Conservation (phyloP, 805 yeast species). For the Metschnikowia bowlesiae region DNA sequence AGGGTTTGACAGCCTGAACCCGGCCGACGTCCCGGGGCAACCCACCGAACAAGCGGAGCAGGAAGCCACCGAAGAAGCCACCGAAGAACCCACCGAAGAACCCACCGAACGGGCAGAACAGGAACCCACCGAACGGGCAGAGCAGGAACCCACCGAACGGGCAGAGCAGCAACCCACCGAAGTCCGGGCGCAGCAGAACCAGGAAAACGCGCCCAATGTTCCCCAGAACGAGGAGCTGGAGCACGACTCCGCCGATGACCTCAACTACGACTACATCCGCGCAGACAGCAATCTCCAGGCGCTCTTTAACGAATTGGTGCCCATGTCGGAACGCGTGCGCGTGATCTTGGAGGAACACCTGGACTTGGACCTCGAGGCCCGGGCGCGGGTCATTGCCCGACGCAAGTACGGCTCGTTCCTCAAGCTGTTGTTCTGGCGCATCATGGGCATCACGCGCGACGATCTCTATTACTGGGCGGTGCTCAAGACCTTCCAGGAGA, state of each 20-base stretch:
- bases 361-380: slow-evolving; percentile 40
- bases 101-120: no score
- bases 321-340: slow-evolving; percentile 39
- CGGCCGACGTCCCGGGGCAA: no score
- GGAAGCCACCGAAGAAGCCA: no score
- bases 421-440: slow-evolving; percentile 44
- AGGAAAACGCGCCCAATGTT: background rate
- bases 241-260: slow-evolving; percentile 4
- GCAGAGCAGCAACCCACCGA: background rate
- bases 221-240: background rate
- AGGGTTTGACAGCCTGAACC: no score
- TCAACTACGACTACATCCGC: slow-evolving; percentile 32
- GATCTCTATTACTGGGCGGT: slow-evolving; percentile 54
- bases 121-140: no score
- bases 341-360: slow-evolving; percentile 30
- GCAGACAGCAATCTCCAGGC: slow-evolving; percentile 34
- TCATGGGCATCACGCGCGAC: slow-evolving; percentile 49
- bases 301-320: slow-evolving; percentile 37
- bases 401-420: slow-evolving; percentile 27
- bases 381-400: slow-evolving; percentile 39
- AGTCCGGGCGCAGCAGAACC: background rate
- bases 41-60: no score
- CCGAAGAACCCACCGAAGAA: background rate
- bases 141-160: no score
- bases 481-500: slow-evolving; percentile 11